Base-by-base conservation (phyloP, 495 filamentous ascomycete species). In the Elasticomyces elasticus region DNA sequence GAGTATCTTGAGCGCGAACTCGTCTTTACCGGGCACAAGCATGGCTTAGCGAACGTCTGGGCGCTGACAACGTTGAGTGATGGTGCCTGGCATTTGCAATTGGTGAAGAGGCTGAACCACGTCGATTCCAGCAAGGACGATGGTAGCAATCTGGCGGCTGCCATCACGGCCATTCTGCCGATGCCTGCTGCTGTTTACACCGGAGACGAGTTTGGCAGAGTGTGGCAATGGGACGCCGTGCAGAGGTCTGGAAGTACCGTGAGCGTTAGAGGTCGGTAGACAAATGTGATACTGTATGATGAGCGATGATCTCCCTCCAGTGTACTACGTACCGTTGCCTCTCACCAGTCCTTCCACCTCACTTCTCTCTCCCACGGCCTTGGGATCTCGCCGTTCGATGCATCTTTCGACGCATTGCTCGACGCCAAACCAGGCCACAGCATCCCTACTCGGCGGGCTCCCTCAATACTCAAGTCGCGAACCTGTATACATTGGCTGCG, bases 171-270 rank as follows among this genome's bases (percentile, higher is more conserved):
- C 58, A 86, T 98, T 49, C 73, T 87, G 44, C 87, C 92, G 12
- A 84, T 89, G 74, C 78, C 85, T 58, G 79, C 82, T 56, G 76
- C 83, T 51, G 85, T 97, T 12, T 96, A 96, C 69, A 95, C 91
- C 0, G 91, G 92, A 7, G 90, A 96, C 71, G 91, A 95, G 54
- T 81, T 84, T 38, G 90, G 90, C 40, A 71, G 83, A 71, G 90
- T 95, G 64, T 92, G 88, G 66, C 86, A 94, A 69, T 94, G 88
- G 88, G 86, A 86, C 61, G 81, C 87, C 64, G 77, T 91, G n/a
- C 84, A 86, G 26, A 52, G 59, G 41, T 24, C 45, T 40, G 24
- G 46, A 19, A 33, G 53, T 12, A 52, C 47, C 24, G 20, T 33
- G 11, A 48, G 58, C 19, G 26, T 17, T 5, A 33, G 41, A 31